A percentile compares a stretch with the other conserved stretches of the same genome.
Conservation (phyloP, 1,284 basidiomycete genomes). For the Trichosporon asahii region DNA sequence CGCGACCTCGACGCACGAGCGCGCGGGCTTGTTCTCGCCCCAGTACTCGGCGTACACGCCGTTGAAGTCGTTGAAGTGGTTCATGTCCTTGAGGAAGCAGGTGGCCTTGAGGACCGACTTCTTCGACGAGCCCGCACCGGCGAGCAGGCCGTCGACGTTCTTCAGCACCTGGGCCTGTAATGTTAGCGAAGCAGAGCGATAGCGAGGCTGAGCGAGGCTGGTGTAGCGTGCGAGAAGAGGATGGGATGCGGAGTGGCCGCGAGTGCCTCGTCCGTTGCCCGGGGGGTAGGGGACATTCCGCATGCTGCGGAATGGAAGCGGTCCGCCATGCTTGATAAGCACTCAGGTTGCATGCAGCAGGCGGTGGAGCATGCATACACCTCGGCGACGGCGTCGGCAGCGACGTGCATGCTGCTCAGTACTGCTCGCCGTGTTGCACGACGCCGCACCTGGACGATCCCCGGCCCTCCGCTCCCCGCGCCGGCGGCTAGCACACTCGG, state of each 20-base stretch:
- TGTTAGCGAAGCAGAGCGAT: neutral
- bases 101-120: conserved; percentile 82
- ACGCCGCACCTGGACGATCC: neutral
- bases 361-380: too few species aligned
- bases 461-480: neutral
- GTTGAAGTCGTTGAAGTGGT: conserved; percentile 84
- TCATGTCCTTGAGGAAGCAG: conserved; percentile 89
- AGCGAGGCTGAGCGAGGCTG: too few species aligned
- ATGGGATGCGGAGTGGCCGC: too few species aligned
- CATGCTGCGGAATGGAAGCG: too few species aligned
- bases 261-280: too few species aligned
- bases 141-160: conserved; percentile 80
- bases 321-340: too few species aligned
- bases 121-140: conserved; percentile 72
- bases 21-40: conserved; percentile 85
- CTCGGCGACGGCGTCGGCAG: too few species aligned
- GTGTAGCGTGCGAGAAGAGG: too few species aligned
- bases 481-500: neutral
- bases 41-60: conserved; percentile 68
- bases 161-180: conserved; percentile 68
- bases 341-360: too few species aligned
- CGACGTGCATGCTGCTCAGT: too few species aligned
- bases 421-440: too few species aligned
- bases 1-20: conserved; percentile 82
- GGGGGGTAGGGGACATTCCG: too few species aligned